phyloP scores from a whole-genome alignment of 352 stramenopile genomes.

The Detonula confervacea region DNA sequence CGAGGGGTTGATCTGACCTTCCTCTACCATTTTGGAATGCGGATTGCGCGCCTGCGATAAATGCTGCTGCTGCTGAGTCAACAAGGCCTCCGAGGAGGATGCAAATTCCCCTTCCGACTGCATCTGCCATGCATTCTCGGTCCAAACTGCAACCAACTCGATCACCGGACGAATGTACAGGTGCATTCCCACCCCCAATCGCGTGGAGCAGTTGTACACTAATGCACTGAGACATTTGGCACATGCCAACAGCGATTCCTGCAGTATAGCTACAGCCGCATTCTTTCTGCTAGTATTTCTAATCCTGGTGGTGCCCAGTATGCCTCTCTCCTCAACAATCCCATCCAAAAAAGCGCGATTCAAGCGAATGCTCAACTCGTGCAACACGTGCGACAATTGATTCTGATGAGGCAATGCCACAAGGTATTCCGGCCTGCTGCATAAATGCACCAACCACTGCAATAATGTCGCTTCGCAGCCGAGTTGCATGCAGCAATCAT shows the following conservation, averaged over 20 bases:
- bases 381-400: slow-evolving; percentile 59
- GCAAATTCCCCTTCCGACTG: slow-evolving; percentile 39
- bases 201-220: slow-evolving; percentile 49
- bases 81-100: slow-evolving; percentile 24
- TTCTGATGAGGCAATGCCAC: slow-evolving; percentile 46
- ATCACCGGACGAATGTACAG: slow-evolving; percentile 59
- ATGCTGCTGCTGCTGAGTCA: too few species aligned
- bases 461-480: slow-evolving; percentile 63
- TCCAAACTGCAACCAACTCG: slow-evolving; percentile 57
- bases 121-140: slow-evolving; percentile 38
- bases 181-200: slow-evolving; percentile 61
- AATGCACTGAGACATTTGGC: slow-evolving; percentile 50
- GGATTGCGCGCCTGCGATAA: slow-evolving; percentile 16
- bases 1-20: not conserved
- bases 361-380: slow-evolving; percentile 51
- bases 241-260: slow-evolving; percentile 37
- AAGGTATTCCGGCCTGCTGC: slow-evolving; percentile 68
- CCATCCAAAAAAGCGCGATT: slow-evolving; percentile 29
- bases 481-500: slow-evolving; percentile 44
- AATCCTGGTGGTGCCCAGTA: not conserved
- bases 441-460: slow-evolving; percentile 67
- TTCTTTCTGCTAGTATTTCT: not conserved
- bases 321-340: not conserved
- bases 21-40: slow-evolving; percentile 7
- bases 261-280: not conserved